Evolutionary conservation across 2,329 filamentous ascomycete species (phyloP).

Genomic region (Arthrinium phaeospermum): DNA sequence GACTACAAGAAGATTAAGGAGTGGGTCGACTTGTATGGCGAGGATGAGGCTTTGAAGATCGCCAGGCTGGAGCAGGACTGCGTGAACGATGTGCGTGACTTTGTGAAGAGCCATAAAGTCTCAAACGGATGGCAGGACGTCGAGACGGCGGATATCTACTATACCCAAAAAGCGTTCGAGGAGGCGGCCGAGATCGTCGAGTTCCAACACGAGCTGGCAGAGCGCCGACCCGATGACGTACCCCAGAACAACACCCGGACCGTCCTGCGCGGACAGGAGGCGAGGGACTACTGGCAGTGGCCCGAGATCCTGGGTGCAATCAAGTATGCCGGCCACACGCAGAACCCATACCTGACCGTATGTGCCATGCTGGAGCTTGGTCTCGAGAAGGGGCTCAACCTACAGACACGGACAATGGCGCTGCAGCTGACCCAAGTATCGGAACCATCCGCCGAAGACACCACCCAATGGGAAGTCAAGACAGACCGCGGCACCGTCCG

Average conservation of each 20-base stretch:
- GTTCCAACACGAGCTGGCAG: not conserved
- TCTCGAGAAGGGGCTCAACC: conserved; percentile 22
- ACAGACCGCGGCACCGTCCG: conserved; percentile 13
- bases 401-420: conserved; percentile 7
- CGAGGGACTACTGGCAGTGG: conserved; percentile 4
- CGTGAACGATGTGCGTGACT: conserved; percentile 1
- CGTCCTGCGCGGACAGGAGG: not conserved
- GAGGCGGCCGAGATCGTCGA: not conserved
- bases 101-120: not conserved
- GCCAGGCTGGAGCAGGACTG: conserved; percentile 11
- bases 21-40: conserved; percentile 7
- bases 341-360: conserved; percentile 21
- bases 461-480: not conserved
- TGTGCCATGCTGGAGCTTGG: conserved; percentile 22
- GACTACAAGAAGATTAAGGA: not conserved
- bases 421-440: conserved; percentile 5
- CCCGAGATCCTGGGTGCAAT: not conserved
- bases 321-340: not conserved
- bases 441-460: not conserved
- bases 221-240: not conserved
- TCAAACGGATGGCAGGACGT: not conserved
- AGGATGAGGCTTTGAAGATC: conserved; percentile 7
- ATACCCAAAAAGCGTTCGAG: not conserved
- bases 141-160: conserved; percentile 10
- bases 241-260: not conserved